Evolutionary conservation across 805 yeast genomes (phyloP).

Genomic region (Candida nemodendra): DNA sequence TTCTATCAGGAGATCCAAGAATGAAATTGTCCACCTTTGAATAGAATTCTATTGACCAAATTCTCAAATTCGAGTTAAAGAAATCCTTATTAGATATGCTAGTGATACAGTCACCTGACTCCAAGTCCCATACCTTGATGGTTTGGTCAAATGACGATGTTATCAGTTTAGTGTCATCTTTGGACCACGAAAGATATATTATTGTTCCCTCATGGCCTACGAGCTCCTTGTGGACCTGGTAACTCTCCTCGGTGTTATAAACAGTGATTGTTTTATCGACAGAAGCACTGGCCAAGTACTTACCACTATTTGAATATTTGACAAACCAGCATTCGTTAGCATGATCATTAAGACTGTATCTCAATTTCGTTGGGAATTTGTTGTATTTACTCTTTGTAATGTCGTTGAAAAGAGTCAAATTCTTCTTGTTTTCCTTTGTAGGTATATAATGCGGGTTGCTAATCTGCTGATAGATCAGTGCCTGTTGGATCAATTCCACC

Average conservation of each 20-base stretch:
- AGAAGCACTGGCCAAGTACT: constrained; percentile 72
- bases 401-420: constrained; percentile 18
- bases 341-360: constrained; percentile 51
- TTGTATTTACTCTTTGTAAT: constrained; percentile 20
- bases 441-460: constrained; percentile 23
- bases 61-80: constrained; percentile 28
- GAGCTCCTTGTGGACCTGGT: constrained; percentile 37
- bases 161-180: constrained; percentile 62
- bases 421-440: constrained; percentile 18
- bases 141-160: constrained; percentile 72
- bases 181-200: constrained; percentile 73
- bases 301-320: constrained; percentile 75
- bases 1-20: constrained; percentile 77
- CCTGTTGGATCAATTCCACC: constrained; percentile 49
- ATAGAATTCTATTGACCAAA: constrained; percentile 70
- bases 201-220: constrained; percentile 52
- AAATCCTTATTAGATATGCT: constrained; percentile 21
- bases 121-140: constrained; percentile 67
- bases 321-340: constrained; percentile 82
- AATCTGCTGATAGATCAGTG: constrained; percentile 45
- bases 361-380: constrained; percentile 42
- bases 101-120: constrained; percentile 31
- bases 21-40: constrained; percentile 46
- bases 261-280: constrained; percentile 62
- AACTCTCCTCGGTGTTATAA: constrained; percentile 58